phyloP scores from a whole-genome alignment of 345 rosid species.

The Salix viminalis region DNA sequence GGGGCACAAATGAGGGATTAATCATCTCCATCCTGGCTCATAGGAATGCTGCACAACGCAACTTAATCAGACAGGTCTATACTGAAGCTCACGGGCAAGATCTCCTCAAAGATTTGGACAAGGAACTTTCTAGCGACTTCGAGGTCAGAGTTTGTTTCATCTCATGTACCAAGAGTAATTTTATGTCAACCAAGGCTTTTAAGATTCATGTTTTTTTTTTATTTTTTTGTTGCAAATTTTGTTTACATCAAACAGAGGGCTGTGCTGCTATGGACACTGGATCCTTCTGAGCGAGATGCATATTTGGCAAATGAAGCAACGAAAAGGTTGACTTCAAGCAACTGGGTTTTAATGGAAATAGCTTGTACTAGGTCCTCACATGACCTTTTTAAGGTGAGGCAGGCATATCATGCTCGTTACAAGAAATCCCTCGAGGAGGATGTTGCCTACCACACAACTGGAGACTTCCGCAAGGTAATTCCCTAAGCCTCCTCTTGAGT shows the following conservation, averaged over 20 bases:
- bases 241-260: slow-evolving; percentile 40
- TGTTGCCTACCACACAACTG: slow-evolving; percentile 71
- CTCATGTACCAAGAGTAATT: neutral
- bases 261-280: slow-evolving; percentile 66
- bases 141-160: slow-evolving; percentile 49
- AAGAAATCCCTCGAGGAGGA: slow-evolving; percentile 88
- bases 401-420: slow-evolving; percentile 71
- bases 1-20: slow-evolving; percentile 81
- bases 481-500: neutral
- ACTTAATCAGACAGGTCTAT: slow-evolving; percentile 50
- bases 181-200: neutral
- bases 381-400: slow-evolving; percentile 56
- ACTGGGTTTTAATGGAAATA: slow-evolving; percentile 73
- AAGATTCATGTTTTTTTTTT: neutral
- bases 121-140: slow-evolving; percentile 81
- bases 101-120: slow-evolving; percentile 64
- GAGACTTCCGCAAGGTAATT: slow-evolving; percentile 73
- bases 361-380: slow-evolving; percentile 68
- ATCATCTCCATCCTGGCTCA: slow-evolving; percentile 83
- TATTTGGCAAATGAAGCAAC: slow-evolving; percentile 71
- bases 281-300: slow-evolving; percentile 77
- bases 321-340: slow-evolving; percentile 61
- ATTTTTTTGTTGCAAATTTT: neutral
- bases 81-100: slow-evolving; percentile 65
- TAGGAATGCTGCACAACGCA: slow-evolving; percentile 69